Percentiles rank a stretch among this genome's conserved stretches.
phyloP scores from a whole-genome alignment of 73 alveolate species.

The Diophrys appendiculata region DNA sequence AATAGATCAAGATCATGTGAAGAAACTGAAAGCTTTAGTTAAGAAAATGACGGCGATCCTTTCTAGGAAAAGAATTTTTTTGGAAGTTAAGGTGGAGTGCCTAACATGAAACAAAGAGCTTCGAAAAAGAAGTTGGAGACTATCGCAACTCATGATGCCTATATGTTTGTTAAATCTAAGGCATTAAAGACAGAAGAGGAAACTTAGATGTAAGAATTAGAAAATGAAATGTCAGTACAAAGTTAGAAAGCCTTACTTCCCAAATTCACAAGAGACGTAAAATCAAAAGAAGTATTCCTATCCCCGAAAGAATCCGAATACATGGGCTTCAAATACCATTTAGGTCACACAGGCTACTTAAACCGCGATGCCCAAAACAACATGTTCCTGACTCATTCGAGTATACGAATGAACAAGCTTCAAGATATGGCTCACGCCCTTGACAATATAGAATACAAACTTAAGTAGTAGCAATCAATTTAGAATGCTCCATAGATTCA shows the following conservation, averaged over 20 bases:
- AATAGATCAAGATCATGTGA: background rate
- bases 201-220: background rate
- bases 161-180: background rate
- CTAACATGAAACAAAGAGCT: background rate
- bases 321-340: conserved; percentile 48
- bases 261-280: conserved; percentile 19
- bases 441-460: conserved; percentile 37
- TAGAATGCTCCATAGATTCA: no score
- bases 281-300: conserved; percentile 20
- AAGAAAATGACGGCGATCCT: conserved; percentile 23
- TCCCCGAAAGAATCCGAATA: conserved; percentile 4
- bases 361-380: conserved; percentile 2
- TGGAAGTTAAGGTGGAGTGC: background rate
- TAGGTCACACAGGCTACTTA: conserved; percentile 48
- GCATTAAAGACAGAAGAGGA: background rate
- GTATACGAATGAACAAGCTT: conserved; percentile 25
- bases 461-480: no score
- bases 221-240: no score
- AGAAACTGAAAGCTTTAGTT: conserved; percentile 2
- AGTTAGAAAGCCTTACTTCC: conserved; percentile 18
- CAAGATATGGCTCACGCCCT: conserved; percentile 42
- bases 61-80: background rate
- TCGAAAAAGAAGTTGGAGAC: background rate
- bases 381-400: conserved; percentile 28
- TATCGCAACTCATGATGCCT: background rate